Evolutionary conservation across 1,284 basidiomycete species (phyloP), one percentile per base, ranked within the genome.

Genomic region (Melampsora americana): DNA sequence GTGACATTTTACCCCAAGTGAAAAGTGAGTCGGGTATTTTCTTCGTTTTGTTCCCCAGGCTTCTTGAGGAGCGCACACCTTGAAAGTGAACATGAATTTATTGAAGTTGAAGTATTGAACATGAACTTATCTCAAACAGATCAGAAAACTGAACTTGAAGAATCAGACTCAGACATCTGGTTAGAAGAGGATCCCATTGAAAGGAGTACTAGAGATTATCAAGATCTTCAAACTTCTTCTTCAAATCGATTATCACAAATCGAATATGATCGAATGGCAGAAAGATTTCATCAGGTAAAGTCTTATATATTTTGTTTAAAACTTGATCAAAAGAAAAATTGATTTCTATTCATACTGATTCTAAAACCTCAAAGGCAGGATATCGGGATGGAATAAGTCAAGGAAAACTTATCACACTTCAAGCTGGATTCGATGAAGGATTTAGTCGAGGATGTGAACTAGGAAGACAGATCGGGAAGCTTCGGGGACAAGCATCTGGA

Each of bases 351-450:
- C 23, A 53, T 53, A 5, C 7, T 53, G 11, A 53, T 26, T 53
- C 20, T 14, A n/a, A n/a, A n/a, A 48, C 46, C 46, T 11, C n/a
- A 11, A 32, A 71, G 69, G 61, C 61, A 65, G 70, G 70, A n/a
- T 72, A 72, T 66, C 42, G 70, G 2, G 70, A 72, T n/a, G 70
- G 70, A 0, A 64, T 72, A 14, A 46, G 64, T 12, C 35, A 56
- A 26, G 70, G 69, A 11, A 72, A 72, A 50, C 44, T 50, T 7
- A 20, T 35, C 5, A 32, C 42, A 26, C 30, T 66, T 18, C 70
- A 72, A 64, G 44, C 61, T 53, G 70, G 70, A 65, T 72, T 72
- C 46, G 53, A 72, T 42, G 7, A 72, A 28, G 70, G 70, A 3
- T 72, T 50, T 72, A 26, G 28, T 23, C 42, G 14, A 23, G 70